These are phyloP conservation scores for Boletus huronensis DNA, from an alignment of 768 basidiomycete species.

Conservation along the genomic window DNA sequence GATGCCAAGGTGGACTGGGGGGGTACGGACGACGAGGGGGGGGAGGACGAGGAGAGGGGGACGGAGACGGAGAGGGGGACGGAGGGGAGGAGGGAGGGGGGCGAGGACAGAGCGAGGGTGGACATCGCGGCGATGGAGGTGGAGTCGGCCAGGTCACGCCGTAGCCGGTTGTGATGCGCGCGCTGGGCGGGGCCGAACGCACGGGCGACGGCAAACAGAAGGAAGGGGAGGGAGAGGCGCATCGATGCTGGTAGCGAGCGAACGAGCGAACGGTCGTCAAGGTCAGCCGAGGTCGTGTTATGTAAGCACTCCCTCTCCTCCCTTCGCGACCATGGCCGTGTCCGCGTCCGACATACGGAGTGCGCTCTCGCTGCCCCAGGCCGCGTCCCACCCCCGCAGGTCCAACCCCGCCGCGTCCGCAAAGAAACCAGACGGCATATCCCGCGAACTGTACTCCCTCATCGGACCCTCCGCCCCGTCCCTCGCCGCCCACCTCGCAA, in stretches of 20 bases:
- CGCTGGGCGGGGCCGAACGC: not conserved
- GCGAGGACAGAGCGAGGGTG: not conserved
- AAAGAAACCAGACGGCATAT: slow-evolving; percentile 85
- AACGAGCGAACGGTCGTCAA: not conserved
- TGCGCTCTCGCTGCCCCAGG: slow-evolving; percentile 60
- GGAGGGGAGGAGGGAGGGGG: not conserved
- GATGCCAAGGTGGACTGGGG: not conserved
- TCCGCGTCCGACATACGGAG: slow-evolving; percentile 82
- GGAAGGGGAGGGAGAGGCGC: not conserved
- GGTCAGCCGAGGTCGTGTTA: not conserved
- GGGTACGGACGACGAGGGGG: not conserved
- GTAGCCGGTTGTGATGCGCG: not conserved
- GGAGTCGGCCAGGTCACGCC: not conserved
- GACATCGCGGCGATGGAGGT: not conserved
- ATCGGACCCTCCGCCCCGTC: slow-evolving; percentile 93
- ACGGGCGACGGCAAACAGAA: not conserved
- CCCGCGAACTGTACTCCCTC: slow-evolving; percentile 87
- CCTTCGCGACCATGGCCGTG: slow-evolving; percentile 58
- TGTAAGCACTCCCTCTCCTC: not conserved
- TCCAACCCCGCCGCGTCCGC: slow-evolving; percentile 27
- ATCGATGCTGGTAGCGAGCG: not conserved
- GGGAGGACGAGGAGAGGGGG: not conserved
- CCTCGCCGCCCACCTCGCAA: slow-evolving; percentile 72
- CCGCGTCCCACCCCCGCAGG: slow-evolving; percentile 43
- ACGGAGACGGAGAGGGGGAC: not conserved